A percentile compares a stretch with the other conserved stretches of the same genome.
Evolutionary conservation across 495 filamentous ascomycete genomes (phyloP).

Genomic region (Aspergillus wentii): DNA sequence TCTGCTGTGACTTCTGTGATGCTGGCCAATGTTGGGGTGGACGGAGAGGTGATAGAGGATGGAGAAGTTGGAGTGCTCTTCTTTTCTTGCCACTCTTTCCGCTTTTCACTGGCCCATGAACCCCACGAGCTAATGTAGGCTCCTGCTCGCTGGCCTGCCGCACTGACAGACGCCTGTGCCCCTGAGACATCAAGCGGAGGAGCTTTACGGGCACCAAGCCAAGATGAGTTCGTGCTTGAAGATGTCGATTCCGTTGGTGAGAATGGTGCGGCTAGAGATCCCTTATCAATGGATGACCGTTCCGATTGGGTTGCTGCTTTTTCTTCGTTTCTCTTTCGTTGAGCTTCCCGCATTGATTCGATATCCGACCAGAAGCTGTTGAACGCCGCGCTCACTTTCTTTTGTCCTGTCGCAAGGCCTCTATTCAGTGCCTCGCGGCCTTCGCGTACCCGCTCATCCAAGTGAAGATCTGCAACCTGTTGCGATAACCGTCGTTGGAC

Average conservation of each 20-base stretch:
- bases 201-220: conserved; percentile 28
- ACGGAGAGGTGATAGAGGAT: conserved; percentile 21
- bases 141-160: conserved; percentile 68
- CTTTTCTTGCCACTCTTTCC: conserved; percentile 55
- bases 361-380: conserved; percentile 87
- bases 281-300: conserved; percentile 26
- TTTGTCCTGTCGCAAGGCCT: conserved; percentile 74
- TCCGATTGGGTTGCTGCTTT: conserved; percentile 30
- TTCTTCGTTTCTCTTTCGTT: conserved; percentile 65
- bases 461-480: conserved; percentile 81
- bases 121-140: conserved; percentile 94
- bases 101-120: conserved; percentile 88
- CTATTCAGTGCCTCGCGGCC: conserved; percentile 73
- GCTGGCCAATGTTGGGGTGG: conserved; percentile 21
- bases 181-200: conserved; percentile 54
- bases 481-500: conserved; percentile 85
- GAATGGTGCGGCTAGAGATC: too few species aligned
- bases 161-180: conserved; percentile 62
- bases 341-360: conserved; percentile 77
- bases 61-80: conserved; percentile 24
- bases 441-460: conserved; percentile 76
- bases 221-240: conserved; percentile 8
- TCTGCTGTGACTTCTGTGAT: conserved; percentile 24
- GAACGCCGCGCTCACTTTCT: conserved; percentile 78
- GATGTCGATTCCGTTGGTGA: conserved; percentile 1